phyloP scores from a whole-genome alignment of 257 asterid species.

The Euphrasia confusa region DNA sequence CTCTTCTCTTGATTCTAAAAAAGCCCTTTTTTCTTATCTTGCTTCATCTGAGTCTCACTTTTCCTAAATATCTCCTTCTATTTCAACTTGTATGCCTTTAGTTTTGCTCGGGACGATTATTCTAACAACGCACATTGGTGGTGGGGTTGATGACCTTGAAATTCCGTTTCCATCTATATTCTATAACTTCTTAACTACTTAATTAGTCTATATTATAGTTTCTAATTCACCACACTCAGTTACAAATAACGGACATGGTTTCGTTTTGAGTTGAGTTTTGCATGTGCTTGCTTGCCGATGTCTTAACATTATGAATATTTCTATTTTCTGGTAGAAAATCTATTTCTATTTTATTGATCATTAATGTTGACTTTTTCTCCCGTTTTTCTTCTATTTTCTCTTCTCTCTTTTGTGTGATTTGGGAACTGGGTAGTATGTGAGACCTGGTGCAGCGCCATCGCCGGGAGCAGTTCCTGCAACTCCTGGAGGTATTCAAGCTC shows the following conservation, averaged over 20 bases:
- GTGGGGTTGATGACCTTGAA: not conserved
- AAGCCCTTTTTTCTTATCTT: not conserved
- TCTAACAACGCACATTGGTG: not conserved
- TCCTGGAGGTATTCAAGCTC: slow-evolving; percentile 4
- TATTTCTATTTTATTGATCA: not conserved
- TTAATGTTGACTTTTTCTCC: not conserved
- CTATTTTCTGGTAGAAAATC: not conserved
- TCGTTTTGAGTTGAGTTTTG: slow-evolving; percentile 8
- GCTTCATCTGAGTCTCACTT: not conserved
- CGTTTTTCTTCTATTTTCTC: not conserved
- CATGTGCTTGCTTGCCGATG: not conserved
- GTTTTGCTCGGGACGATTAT: not conserved
- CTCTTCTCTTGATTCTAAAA: not conserved
- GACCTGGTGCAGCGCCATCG: slow-evolving; percentile 89
- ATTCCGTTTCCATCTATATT: not conserved
- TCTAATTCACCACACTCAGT: slow-evolving; percentile 8
- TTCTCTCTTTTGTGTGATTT: slow-evolving; percentile 18
- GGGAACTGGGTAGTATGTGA: slow-evolving; percentile 70
- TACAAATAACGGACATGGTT: slow-evolving; percentile 18
- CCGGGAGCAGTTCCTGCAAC: slow-evolving; percentile 1
- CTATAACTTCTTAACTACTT: not conserved
- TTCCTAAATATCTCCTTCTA: not conserved
- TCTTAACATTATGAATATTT: not conserved
- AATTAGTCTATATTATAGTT: slow-evolving; percentile 14
- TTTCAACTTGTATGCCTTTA: not conserved